Percentiles rank a stretch among this genome's conserved stretches.
phyloP scores from a whole-genome alignment of 2,329 filamentous ascomycete genomes.

The Xenoacremonium recifei region DNA sequence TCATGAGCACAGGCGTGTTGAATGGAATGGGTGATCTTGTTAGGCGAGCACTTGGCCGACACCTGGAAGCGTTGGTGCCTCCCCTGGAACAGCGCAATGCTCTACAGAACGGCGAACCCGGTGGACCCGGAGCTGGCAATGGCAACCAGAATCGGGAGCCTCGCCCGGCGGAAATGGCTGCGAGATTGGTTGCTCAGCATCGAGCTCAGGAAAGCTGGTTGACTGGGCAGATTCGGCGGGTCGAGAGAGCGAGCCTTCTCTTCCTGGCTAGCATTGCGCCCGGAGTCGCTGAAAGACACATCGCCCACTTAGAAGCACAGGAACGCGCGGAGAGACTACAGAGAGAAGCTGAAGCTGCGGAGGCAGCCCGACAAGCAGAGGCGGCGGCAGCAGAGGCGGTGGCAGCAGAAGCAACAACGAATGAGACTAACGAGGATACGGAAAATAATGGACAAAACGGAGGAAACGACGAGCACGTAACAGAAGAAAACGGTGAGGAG shows the following conservation, averaged over 20 bases:
- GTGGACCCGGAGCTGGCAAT: slow-evolving; percentile 8
- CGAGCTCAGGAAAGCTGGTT: slow-evolving; percentile 32
- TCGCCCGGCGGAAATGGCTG: slow-evolving; percentile 52
- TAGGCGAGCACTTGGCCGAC: slow-evolving; percentile 56
- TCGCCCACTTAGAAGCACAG: slow-evolving; percentile 49
- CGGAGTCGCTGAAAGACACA: slow-evolving; percentile 64
- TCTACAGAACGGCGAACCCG: slow-evolving; percentile 23
- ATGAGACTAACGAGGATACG: slow-evolving; percentile 6
- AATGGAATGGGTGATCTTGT: slow-evolving; percentile 54
- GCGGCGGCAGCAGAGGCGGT: slow-evolving; percentile 26
- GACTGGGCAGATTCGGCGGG: slow-evolving; percentile 44
- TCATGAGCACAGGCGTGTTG: slow-evolving; percentile 59
- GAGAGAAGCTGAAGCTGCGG: slow-evolving; percentile 41
- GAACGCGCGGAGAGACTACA: slow-evolving; percentile 44
- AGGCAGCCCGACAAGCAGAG: slow-evolving; percentile 34
- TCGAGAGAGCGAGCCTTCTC: slow-evolving; percentile 60
- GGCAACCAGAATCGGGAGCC: slow-evolving; percentile 20
- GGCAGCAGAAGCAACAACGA: slow-evolving; percentile 21
- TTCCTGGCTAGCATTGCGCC: slow-evolving; percentile 67
- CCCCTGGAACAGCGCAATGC: slow-evolving; percentile 37
- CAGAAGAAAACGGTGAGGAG: too few relatives aligned
- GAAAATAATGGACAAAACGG: slow-evolving; percentile 1
- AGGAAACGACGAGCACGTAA: slow-evolving; percentile 7
- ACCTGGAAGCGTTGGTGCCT: slow-evolving; percentile 60
- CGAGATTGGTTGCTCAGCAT: slow-evolving; percentile 48